Evolutionary conservation across 306 rosid genomes (phyloP), one percentile per base, ranked within the genome.

Genomic region (Carpinus fangiana): DNA sequence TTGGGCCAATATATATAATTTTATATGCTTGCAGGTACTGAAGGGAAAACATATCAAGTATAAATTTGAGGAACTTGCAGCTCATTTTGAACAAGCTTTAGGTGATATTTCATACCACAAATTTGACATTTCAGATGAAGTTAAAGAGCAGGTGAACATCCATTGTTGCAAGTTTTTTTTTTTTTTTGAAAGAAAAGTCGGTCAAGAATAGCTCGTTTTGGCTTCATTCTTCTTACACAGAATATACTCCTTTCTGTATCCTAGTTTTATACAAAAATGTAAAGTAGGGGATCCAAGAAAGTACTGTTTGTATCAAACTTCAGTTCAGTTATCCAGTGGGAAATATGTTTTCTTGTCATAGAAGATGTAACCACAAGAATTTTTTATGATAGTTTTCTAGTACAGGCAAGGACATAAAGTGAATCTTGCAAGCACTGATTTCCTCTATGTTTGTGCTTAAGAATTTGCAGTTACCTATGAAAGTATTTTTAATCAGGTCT

Each of bases 91-190:
- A 64, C 86, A 85, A 82, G 90, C 89, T 26, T 82, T 92, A 70
- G 83, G 65, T 56, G 81, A 69, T 45, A 82, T 88, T 67, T 81
- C 90, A 8, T 87, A 70, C 46, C 86, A 84, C 38, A 85, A 84
- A 47, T 86, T 92, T 82, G 89, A 88, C 81, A 84, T 92, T 64
- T 90, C 98, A 12, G 90, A 89, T 81, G 97, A 94, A 86, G 89
- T 90, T 38, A 90, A 89, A 79, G 98, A 94, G 78, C 98, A 94
- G 96, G 98, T 94, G 87, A 81, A 74, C 60, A 50, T 57, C 76
- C 56, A 72, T 75, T 20, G 66, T 45, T 51, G 18, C 12, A 64
- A 64, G 12, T 64, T 16, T 64, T 8, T 64, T 31, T 34, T 28
- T 38, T 34, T 51, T 36, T 38, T 38, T 38, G 43, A 5, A 38